Base-by-base conservation (phyloP, 2,329 filamentous ascomycete genomes). In the Trichothecium roseum region DNA sequence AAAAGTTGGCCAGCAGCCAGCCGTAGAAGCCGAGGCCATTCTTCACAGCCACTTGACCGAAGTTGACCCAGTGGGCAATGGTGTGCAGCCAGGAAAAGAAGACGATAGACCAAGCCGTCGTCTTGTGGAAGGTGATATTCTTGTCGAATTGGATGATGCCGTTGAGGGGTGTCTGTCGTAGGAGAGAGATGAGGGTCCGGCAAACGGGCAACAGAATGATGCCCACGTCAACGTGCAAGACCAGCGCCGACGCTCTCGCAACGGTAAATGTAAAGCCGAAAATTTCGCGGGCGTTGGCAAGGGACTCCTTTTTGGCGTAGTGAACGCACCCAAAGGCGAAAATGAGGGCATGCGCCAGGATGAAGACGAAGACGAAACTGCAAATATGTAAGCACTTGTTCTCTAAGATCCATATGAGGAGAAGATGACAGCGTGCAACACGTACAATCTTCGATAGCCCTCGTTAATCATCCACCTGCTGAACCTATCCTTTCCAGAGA, bases 381-480 rank as follows among this genome's bases (percentile, higher is more conserved):
- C 16, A 17, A 14, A 4, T 6, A 16, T 16, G 32, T 20, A n/a
- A 13, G 12, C 22, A 9, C 14, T 18, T 18, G 8, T 18, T 13
- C 17, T 32, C 30, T 18, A 16, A n/a, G n/a, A n/a, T n/a, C n/a
- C n/a, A 7, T 15, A 9, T 32, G 5, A 34, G 22, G n/a, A 28
- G 14, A 34, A 30, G 30, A 24, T 13, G 4, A 27, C 9, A 27
- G 14, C 28, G 16, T 4, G 30, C 8, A 18, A 13, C 14, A 72
- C 80, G 38, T 68, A 86, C 76, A 89, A 69, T 74, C 82, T 69
- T 54, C 82, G 72, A 55, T 86, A 87, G 41, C 84, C 84, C 55
- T 89, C 84, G 54, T 89, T 89, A 42, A 89, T 81, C 84, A 91
- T 88, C 84, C 84, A 91, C 45, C 78, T 69, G 56, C 88, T 81